Evolutionary conservation across 2,329 filamentous ascomycete genomes (phyloP).

Genomic region (Fusarium ramigenum): DNA sequence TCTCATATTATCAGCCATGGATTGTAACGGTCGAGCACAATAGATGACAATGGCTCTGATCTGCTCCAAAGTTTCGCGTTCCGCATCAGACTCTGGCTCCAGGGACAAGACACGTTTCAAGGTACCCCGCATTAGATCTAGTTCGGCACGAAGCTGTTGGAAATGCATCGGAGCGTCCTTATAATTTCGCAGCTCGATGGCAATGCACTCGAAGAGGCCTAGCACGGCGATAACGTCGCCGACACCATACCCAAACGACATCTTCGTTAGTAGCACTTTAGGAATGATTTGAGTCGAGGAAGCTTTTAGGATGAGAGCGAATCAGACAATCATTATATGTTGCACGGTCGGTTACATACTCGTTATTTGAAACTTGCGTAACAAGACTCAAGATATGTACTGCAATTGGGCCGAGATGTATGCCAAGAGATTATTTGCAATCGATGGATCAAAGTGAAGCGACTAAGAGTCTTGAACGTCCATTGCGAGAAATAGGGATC

Average conservation of each 20-base stretch:
- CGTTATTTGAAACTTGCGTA: background rate
- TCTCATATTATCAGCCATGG: background rate
- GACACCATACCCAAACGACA: background rate
- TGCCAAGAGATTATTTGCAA: fast-evolving
- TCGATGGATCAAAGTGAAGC: background rate
- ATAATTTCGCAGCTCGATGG: background rate
- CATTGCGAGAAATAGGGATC: background rate
- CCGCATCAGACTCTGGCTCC: background rate
- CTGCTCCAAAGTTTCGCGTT: background rate
- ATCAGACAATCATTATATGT: too few relatives aligned
- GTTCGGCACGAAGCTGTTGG: background rate
- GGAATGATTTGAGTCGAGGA: fast-evolving
- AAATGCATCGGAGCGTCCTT: background rate
- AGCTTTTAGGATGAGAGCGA: fast-evolving
- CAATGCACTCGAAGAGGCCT: background rate
- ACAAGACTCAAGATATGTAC: background rate
- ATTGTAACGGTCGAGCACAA: background rate
- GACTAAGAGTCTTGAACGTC: fast-evolving
- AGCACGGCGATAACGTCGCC: background rate
- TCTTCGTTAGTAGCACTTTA: fast-evolving
- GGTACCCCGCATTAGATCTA: background rate
- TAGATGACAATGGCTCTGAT: background rate
- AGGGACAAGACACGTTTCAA: background rate
- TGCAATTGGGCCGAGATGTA: fast-evolving
- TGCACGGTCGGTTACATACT: background rate